Base-by-base conservation (phyloP, 352 stramenopile genomes). In the Phytopythium montanum region DNA sequence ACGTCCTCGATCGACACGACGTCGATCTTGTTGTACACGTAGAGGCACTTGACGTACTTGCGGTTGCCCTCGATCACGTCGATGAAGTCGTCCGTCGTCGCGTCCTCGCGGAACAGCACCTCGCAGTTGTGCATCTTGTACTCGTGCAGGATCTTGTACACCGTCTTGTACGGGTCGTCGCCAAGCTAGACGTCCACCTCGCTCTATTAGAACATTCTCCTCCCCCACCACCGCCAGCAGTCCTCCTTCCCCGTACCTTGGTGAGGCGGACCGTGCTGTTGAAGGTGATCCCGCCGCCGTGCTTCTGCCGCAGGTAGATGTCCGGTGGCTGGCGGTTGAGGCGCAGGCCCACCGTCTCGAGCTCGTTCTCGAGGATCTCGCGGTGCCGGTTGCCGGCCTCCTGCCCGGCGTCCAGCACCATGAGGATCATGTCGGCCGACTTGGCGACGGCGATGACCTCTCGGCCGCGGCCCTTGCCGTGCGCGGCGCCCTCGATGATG, bases 11-110 rank as follows among this genome's bases (percentile, higher is more conserved):
- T 99, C 9, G 93, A 98, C 56, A 99, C 89, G 18, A 97, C 97
- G 77, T 99, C 98, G 70, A 99, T 98, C 81, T 99, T 99, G 83
- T 99, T 99, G 91, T 99, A 99, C 62, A 99, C 92, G 74, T 99
- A 99, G 49, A 99, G 70, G 66, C 87, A 98, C 85, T 98, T 98
- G 61, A 99, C 98, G 82, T 99, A 99, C 69, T 98, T 98, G 54
- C 94, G 90, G 73, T 99, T 99, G 56, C 97, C 97, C 77, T 99
- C 88, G 58, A 99, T 95, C 28, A 99, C 94, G 82, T 99, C 97
- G 60, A 99, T 99, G 34, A 99, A 72, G 66, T 99, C 92, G 75
- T 99, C 97, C 7, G 97, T 94, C 23, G 86, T 95, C 64, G 96
- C 95, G 61, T 99, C 96, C 77, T 99, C 97, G 60, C 97, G 88